Conservation (phyloP, 2,329 filamentous ascomycete species). For the Fusarium sp. region DNA sequence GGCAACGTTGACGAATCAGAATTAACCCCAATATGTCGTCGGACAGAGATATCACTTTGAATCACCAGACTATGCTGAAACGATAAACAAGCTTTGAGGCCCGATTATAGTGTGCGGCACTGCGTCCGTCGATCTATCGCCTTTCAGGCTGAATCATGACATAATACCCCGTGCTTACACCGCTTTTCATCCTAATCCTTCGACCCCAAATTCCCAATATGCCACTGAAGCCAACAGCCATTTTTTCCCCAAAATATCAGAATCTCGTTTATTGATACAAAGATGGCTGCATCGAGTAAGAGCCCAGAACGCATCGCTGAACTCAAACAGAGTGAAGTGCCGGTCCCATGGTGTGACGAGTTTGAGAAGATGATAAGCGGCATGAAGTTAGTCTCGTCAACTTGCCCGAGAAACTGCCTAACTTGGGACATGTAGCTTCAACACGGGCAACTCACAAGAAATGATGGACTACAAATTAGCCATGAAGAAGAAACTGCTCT, state of each 20-base stretch:
- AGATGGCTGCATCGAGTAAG: constrained; percentile 9
- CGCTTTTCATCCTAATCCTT: background rate
- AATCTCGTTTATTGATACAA: background rate
- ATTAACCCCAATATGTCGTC: background rate
- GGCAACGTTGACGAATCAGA: background rate
- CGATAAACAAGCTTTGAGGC: background rate
- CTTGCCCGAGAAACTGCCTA: rapidly evolving
- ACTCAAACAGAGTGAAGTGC: background rate
- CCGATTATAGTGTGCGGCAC: background rate
- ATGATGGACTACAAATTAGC: background rate
- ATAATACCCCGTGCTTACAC: background rate
- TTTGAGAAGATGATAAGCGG: constrained; percentile 24
- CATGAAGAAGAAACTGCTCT: background rate
- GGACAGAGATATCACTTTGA: background rate
- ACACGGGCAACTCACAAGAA: background rate
- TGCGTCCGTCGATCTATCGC: background rate
- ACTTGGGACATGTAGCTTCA: background rate
- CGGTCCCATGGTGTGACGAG: constrained; percentile 16
- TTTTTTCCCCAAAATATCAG: background rate
- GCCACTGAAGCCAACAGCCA: background rate
- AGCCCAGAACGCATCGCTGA: background rate
- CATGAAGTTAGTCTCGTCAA: background rate
- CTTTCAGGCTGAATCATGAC: background rate
- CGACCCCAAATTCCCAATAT: background rate
- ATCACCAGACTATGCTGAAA: background rate